phyloP scores from a whole-genome alignment of 2,329 filamentous ascomycete genomes.

The Diaporthe sp. region DNA sequence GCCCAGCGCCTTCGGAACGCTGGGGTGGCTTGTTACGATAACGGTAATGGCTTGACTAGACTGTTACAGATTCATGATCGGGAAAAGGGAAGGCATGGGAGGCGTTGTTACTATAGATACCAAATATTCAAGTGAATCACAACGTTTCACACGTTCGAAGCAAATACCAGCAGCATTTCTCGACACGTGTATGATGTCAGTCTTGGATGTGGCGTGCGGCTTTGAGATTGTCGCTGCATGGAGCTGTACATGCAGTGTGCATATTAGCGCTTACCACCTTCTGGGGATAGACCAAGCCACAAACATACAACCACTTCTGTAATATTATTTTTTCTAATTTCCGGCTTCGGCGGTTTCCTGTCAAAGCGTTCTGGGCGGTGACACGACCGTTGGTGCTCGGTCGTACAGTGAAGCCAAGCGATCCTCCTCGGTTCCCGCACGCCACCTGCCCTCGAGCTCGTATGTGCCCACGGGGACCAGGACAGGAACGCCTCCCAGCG shows the following conservation, averaged over 20 bases:
- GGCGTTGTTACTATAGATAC: constrained; percentile 18
- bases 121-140: constrained; percentile 10
- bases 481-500: background rate
- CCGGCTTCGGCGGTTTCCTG: background rate
- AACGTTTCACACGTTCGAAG: background rate
- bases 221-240: background rate
- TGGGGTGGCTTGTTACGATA: background rate
- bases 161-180: background rate
- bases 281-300: background rate
- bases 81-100: background rate
- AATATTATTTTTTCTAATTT: background rate
- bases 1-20: too few relatives aligned
- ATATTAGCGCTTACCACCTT: background rate
- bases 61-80: background rate
- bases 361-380: background rate
- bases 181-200: background rate
- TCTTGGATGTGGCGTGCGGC: background rate
- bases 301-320: background rate
- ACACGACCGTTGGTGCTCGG: too few relatives aligned
- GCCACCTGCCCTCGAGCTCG: background rate
- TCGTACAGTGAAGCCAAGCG: background rate
- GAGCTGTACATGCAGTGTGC: background rate
- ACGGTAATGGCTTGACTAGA: constrained; percentile 2
- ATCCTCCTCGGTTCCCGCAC: background rate
- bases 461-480: background rate